Base-by-base conservation (phyloP, 2,329 filamentous ascomycete genomes). In the Thelonectria olida region DNA sequence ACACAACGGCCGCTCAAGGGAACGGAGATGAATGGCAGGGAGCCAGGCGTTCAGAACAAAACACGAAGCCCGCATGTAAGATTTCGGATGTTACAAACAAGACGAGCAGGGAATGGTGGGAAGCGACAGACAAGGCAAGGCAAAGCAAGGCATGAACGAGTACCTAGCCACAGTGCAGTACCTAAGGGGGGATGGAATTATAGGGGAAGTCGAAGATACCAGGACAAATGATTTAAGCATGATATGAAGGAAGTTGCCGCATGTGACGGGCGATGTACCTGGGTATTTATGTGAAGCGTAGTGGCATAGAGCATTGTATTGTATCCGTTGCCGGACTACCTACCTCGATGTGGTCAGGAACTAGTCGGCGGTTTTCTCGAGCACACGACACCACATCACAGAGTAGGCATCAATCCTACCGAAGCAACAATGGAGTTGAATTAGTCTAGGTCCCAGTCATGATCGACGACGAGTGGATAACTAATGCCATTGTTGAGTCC, bases 41-140 rank as follows among this genome's bases (percentile, higher is more conserved):
- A 67, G 68, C 68, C 53, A 52, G 70, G 69, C 68, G 69, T 72
- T 72, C 56, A 71, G 65, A 70, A 64, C 57, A 72, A 69, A 72
- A 71, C 69, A 72, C 62, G 67, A 71, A 56, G 49, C 52, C 49
- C 59, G 61, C 63, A 65, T 72, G 70, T 72, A 72, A 71, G 68
- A 72, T 72, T 70, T 67, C 57, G 55, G 63, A 62, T 65, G 61
- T 62, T 67, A 56, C 36, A 36, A 57, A 31, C 23, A 54, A 53
- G 51, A 54, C 51, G 58, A 52, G 41, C 36, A 54, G 56, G 25
- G 53, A 50, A 20, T 6, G 38, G 5, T 48, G 28, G 52, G 39
- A 45, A 59, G 57, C 52, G 39, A 44, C 41, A 44, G 66, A 52
- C 50, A n/a, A n/a, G 60, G 64, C 56, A 63, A 54, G 53, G 58